Evolutionary conservation across 768 basidiomycete genomes (phyloP).

Genomic region (Xanthoconium stramineum): DNA sequence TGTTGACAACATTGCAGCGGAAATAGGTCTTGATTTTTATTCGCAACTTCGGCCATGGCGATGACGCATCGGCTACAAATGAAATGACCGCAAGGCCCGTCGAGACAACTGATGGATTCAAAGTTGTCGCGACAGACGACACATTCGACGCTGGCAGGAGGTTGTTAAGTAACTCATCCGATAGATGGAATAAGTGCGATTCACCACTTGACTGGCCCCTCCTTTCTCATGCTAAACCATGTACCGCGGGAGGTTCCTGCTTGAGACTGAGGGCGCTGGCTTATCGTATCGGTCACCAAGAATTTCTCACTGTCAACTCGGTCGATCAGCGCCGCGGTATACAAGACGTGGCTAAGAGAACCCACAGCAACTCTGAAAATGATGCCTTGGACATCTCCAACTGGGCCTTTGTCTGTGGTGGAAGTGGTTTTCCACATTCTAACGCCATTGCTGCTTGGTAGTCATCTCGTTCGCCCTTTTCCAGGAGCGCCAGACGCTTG

Average conservation of each 20-base stretch:
- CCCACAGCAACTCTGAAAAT: conserved; percentile 17
- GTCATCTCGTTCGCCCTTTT: conserved; percentile 16
- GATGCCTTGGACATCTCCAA: conserved; percentile 12
- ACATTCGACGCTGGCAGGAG: conserved; percentile 29
- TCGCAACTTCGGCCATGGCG: conserved; percentile 41
- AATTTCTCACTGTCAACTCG: conserved; percentile 9
- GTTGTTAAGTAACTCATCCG: neutral
- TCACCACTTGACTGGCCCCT: neutral
- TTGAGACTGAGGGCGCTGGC: neutral
- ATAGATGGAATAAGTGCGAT: neutral
- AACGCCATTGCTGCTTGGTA: conserved; percentile 30
- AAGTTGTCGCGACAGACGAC: conserved; percentile 40
- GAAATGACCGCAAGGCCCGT: conserved; percentile 43
- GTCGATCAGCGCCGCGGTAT: neutral
- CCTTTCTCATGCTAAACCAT: neutral
- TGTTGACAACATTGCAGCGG: conserved; percentile 51
- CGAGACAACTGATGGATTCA: conserved; percentile 22
- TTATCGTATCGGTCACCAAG: conserved; percentile 4
- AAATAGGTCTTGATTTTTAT: conserved; percentile 46
- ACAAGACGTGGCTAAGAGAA: neutral
- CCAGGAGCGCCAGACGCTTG: conserved; percentile 10
- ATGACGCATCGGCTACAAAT: conserved; percentile 46
- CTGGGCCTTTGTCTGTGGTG: conserved; percentile 21
- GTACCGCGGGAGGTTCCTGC: neutral
- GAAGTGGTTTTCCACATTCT: conserved; percentile 26